Base-by-base conservation (phyloP, 345 rosid genomes). In the Lepidium aucheri region DNA sequence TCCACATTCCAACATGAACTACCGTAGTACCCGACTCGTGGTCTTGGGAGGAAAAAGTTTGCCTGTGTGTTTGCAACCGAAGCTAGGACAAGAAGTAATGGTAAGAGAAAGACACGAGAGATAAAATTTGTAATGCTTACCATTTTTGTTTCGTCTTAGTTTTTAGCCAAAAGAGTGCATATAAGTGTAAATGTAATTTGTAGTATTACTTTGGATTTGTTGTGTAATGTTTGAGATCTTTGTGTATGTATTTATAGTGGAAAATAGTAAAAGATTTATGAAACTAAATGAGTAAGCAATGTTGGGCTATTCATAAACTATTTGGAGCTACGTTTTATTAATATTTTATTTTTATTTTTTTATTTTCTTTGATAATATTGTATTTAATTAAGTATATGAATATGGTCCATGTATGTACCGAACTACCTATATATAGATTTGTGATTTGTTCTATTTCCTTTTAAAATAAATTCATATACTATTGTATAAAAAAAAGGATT, bases 1-100 rank as follows among this genome's bases (percentile, higher is more conserved):
- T 84, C 89, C 17, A 72, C 83, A 44, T 65, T 76, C 30, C 78
- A 76, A 54, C 89, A 84, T 17, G 81, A 13, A 2, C 32, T 43
- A 0, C 78, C 70, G 47, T 82, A 80, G 47, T 72, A 84, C 78
- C 86, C 52, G 8, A 34, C 6, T 40, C 30, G 68, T 52, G 63
- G 68, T 33, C 63, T 53, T 11, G 55, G 61, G 14, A 13, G 44
- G 54, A 5, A 8, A 4, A 3, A 0, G 62, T 11, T 76, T 64
- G n/a, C 65, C 17, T 12, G 82, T 73, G 46, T 58, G 63, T 54
- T 68, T 79, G 13, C 74, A 24, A 17, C 66, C 67, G 43, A 16
- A 1, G 61, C 53, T 14, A 76, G 11, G 53, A 57, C 51, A 42
- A 73, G 10, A 12, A 76, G 33, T 16, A 65, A 16, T 30, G 20